Percentiles rank a stretch among this genome's conserved stretches.
These are phyloP conservation scores for Xerocomellus intermedius DNA, from an alignment of 768 basidiomycete genomes.

Conservation along the genomic window DNA sequence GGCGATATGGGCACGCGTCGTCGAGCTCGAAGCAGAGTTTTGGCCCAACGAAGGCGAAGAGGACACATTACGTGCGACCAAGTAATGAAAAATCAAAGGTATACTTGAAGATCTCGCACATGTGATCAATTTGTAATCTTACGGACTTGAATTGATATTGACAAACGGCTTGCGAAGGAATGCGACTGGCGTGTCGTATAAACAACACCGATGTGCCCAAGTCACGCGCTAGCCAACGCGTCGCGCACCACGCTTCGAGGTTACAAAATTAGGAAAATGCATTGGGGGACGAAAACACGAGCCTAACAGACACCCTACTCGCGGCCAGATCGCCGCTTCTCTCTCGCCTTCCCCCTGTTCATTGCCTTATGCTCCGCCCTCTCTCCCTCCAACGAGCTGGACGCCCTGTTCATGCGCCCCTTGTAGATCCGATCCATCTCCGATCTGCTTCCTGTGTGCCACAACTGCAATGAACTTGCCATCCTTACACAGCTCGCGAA, in stretches of 20 bases:
- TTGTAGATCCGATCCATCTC: slow-evolving; percentile 84
- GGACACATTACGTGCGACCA: background rate
- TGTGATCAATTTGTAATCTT: background rate
- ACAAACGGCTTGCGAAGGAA: background rate
- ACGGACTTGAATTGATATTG: background rate
- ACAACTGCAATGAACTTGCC: slow-evolving; percentile 88
- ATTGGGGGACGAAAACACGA: too few species aligned
- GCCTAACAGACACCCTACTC: too few species aligned
- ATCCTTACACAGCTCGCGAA: slow-evolving; percentile 94
- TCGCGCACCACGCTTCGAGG: too few species aligned
- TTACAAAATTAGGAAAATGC: too few species aligned
- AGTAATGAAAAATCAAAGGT: background rate
- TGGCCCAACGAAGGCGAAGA: slow-evolving; percentile 52
- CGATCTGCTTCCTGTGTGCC: slow-evolving; percentile 75
- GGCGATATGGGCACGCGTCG: slow-evolving; percentile 53
- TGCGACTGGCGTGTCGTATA: background rate
- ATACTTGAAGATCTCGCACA: background rate
- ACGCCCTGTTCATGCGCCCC: slow-evolving; percentile 80
- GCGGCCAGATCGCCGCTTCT: too few species aligned
- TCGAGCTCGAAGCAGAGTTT: slow-evolving; percentile 60
- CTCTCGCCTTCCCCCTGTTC: too few species aligned
- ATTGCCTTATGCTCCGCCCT: too few species aligned
- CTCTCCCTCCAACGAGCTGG: slow-evolving; percentile 67
- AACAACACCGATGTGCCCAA: too few species aligned
- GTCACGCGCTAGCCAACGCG: too few species aligned